phyloP scores from a whole-genome alignment of 2,329 filamentous ascomycete species.

The Corinectria fuckeliana region DNA sequence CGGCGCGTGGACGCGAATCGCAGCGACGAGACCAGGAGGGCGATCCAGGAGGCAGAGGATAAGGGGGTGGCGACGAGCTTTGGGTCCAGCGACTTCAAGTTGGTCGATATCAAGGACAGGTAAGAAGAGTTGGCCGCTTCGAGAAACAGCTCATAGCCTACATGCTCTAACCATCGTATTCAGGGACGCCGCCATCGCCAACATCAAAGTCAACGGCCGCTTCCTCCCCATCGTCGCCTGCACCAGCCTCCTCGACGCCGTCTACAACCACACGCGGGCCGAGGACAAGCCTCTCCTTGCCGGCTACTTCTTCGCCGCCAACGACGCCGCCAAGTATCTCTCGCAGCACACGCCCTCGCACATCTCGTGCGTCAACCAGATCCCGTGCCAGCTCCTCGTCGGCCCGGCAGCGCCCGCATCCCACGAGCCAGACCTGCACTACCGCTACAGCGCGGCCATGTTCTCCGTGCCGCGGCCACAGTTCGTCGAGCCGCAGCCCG shows the following conservation, averaged over 20 bases:
- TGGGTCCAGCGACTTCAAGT: slow-evolving; percentile 8
- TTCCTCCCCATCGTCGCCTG: slow-evolving; percentile 18
- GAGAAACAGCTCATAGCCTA: no score
- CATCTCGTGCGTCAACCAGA: slow-evolving; percentile 16
- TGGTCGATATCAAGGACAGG: slow-evolving; percentile 18
- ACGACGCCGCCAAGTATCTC: slow-evolving; percentile 14
- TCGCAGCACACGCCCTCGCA: slow-evolving; percentile 14
- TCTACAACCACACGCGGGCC: slow-evolving; percentile 7
- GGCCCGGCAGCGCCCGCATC: slow-evolving; percentile 2
- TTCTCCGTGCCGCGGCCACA: slow-evolving; percentile 14
- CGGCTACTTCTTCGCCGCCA: slow-evolving; percentile 11
- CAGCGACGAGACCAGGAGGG: slow-evolving; percentile 6
- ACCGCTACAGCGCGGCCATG: slow-evolving; percentile 13
- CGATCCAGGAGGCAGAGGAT: slow-evolving; percentile 9
- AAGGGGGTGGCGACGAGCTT: slow-evolving; percentile 6
- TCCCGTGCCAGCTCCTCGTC: slow-evolving; percentile 15
- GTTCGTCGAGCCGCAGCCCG: slow-evolving; percentile 4
- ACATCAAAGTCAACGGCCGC: slow-evolving; percentile 16
- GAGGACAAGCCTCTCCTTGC: slow-evolving; percentile 4
- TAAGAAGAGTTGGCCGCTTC: not conserved
- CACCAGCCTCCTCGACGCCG: slow-evolving; percentile 13
- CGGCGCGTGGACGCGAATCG: slow-evolving; percentile 9
- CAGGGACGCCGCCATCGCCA: slow-evolving; percentile 11
- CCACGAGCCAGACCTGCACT: slow-evolving; percentile 10
- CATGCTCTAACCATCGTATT: not conserved